These are phyloP conservation scores for Termitomyces titanicus DNA, from an alignment of 768 basidiomycete genomes.

Conservation along the genomic window DNA sequence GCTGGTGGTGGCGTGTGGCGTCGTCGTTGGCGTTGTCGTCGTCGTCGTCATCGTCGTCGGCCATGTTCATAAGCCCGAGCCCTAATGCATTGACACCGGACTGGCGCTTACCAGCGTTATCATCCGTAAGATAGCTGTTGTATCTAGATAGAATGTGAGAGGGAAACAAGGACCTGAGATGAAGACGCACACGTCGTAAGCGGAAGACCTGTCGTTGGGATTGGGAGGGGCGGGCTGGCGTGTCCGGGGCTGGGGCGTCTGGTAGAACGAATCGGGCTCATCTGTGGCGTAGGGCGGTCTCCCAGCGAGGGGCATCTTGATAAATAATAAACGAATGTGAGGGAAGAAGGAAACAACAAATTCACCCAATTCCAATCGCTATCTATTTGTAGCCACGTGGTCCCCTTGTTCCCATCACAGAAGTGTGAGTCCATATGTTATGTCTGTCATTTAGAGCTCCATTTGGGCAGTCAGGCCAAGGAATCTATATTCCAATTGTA, in stretches of 20 bases:
- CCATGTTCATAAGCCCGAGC: constrained; percentile 44
- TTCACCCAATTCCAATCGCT: too few species aligned
- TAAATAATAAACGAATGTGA: constrained; percentile 17
- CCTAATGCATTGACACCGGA: constrained; percentile 55
- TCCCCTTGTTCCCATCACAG: constrained; percentile 4
- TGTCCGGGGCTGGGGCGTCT: constrained; percentile 39
- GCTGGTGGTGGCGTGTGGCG: constrained; percentile 18
- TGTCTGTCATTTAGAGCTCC: too few species aligned
- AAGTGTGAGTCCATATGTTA: too few species aligned
- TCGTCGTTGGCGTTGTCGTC: constrained; percentile 35
- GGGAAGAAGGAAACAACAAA: constrained; percentile 6
- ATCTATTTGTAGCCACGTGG: constrained; percentile 3
- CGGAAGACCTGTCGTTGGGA: constrained; percentile 55
- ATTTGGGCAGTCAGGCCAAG: too few species aligned
- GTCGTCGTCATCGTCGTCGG: constrained; percentile 40
- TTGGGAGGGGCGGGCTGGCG: constrained; percentile 44
- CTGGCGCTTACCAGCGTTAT: constrained; percentile 31
- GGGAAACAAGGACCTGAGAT: constrained; percentile 8
- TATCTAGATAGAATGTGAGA: constrained; percentile 40
- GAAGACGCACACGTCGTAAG: constrained; percentile 62
- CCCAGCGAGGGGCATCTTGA: constrained; percentile 54
- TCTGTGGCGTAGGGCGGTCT: constrained; percentile 68
- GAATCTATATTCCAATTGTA: too few species aligned
- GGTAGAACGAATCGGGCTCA: constrained; percentile 60
- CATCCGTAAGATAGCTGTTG: constrained; percentile 50